A percentile compares a stretch with the other conserved stretches of the same genome.
These are phyloP conservation scores for Globisporangium alternatum DNA, from an alignment of 352 stramenopile genomes.

Conservation along the genomic window DNA sequence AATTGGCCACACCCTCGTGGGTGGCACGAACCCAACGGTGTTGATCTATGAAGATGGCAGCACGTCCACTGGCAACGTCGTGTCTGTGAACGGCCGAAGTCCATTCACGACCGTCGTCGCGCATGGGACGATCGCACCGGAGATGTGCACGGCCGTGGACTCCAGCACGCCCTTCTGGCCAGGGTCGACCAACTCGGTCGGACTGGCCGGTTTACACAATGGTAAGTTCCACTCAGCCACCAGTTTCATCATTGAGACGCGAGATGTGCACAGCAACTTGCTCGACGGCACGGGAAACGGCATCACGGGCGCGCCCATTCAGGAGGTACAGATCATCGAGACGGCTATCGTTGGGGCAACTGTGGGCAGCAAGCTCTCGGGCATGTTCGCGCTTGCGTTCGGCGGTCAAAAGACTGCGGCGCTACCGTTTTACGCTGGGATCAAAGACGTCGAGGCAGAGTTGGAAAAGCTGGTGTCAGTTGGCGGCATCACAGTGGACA, in stretches of 20 bases:
- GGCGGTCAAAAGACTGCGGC: constrained; percentile 51
- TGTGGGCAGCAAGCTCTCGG: constrained; percentile 39
- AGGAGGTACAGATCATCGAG: constrained; percentile 93
- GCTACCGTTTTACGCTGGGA: constrained; percentile 69
- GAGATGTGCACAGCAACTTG: constrained; percentile 90
- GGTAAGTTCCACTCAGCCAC: constrained; percentile 65
- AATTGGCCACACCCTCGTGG: constrained; percentile 27
- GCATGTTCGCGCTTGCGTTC: constrained; percentile 78
- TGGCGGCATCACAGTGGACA: constrained; percentile 85
- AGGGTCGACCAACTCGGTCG: constrained; percentile 52
- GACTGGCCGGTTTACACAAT: constrained; percentile 54
- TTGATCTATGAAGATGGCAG: constrained; percentile 32
- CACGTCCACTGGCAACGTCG: constrained; percentile 27
- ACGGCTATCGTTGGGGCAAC: constrained; percentile 41
- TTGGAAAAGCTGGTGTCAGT: constrained; percentile 82
- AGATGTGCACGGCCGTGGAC: constrained; percentile 67
- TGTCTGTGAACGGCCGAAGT: constrained; percentile 41
- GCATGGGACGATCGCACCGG: constrained; percentile 54
- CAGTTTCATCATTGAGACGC: constrained; percentile 91
- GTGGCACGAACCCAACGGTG: constrained; percentile 27
- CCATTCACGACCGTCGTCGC: constrained; percentile 57
- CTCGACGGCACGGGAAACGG: constrained; percentile 81
- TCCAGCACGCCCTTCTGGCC: constrained; percentile 54
- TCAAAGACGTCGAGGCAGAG: constrained; percentile 70
- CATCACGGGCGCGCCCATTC: constrained; percentile 41